Percentiles rank a stretch among this genome's conserved stretches.
Conservation (phyloP, 495 filamentous ascomycete genomes). For the Trichoderma reesei region DNA sequence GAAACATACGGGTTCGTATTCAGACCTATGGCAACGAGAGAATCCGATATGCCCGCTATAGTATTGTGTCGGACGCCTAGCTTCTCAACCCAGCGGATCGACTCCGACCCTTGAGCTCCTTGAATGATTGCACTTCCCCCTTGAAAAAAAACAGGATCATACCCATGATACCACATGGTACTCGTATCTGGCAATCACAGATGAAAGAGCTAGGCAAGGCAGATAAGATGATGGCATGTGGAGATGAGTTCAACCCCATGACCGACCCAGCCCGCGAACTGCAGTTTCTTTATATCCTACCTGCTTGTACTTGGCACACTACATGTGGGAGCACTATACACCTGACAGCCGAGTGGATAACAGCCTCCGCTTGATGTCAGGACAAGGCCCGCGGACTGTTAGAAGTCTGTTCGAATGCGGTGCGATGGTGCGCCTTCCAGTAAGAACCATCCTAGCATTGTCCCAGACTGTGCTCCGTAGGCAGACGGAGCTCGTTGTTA, state of each 20-base stretch:
- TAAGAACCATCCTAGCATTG: conserved; percentile 49
- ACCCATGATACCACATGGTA: too few relatives aligned
- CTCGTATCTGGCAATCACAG: too few relatives aligned
- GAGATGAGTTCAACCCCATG: too few relatives aligned
- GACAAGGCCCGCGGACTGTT: conserved; percentile 5
- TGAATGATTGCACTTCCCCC: too few relatives aligned
- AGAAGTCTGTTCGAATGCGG: conserved; percentile 17
- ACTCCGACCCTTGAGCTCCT: not conserved
- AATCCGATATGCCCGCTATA: not conserved
- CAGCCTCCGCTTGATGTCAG: not conserved
- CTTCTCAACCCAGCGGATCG: not conserved
- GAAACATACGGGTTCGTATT: not conserved
- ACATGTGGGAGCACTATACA: not conserved
- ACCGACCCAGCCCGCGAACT: too few relatives aligned
- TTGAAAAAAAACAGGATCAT: too few relatives aligned
- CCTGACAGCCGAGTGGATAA: not conserved
- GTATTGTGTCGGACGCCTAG: not conserved
- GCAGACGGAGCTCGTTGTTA: not conserved
- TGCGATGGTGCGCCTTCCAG: conserved; percentile 36
- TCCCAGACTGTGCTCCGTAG: not conserved
- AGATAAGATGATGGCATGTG: too few relatives aligned
- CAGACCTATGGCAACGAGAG: not conserved
- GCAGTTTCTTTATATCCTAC: too few relatives aligned
- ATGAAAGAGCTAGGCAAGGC: too few relatives aligned
- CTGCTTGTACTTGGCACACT: not conserved